Percentiles rank a stretch among this genome's conserved stretches.
Conservation (phyloP, 2,329 filamentous ascomycete species). For the Botryotinia narcissicola region DNA sequence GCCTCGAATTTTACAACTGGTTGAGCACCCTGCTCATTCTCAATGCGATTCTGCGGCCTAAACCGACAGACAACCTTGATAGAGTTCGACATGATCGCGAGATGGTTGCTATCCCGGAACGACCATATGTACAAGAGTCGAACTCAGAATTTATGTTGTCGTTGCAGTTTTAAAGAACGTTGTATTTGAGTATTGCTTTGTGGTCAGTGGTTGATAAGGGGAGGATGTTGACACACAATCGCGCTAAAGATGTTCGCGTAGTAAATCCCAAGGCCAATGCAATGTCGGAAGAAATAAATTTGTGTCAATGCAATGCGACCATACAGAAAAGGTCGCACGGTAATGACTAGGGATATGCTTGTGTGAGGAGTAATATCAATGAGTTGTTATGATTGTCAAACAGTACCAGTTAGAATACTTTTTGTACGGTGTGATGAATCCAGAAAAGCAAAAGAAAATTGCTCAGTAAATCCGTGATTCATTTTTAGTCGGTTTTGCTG, state of each 20-base stretch:
- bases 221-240: slow-evolving; percentile 36
- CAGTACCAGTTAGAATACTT: neutral
- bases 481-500: neutral
- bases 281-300: slow-evolving; percentile 23
- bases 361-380: neutral
- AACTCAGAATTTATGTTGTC: slow-evolving; percentile 16
- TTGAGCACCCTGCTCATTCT: slow-evolving; percentile 85
- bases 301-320: slow-evolving; percentile 23
- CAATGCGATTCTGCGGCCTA: slow-evolving; percentile 92
- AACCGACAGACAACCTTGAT: slow-evolving; percentile 96
- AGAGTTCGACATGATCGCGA: slow-evolving; percentile 48
- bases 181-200: slow-evolving; percentile 24
- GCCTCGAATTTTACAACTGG: slow-evolving; percentile 87
- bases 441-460: neutral
- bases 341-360: slow-evolving; percentile 23
- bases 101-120: slow-evolving; percentile 31
- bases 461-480: neutral
- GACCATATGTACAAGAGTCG: slow-evolving; percentile 35
- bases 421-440: neutral
- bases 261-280: slow-evolving; percentile 13
- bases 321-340: neutral
- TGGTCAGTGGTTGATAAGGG: slow-evolving; percentile 28
- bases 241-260: slow-evolving; percentile 31
- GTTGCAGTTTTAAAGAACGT: slow-evolving; percentile 7
- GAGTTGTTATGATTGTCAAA: neutral